phyloP scores from a whole-genome alignment of 2,329 filamentous ascomycete species.

The Lachnellula subtilissima region DNA sequence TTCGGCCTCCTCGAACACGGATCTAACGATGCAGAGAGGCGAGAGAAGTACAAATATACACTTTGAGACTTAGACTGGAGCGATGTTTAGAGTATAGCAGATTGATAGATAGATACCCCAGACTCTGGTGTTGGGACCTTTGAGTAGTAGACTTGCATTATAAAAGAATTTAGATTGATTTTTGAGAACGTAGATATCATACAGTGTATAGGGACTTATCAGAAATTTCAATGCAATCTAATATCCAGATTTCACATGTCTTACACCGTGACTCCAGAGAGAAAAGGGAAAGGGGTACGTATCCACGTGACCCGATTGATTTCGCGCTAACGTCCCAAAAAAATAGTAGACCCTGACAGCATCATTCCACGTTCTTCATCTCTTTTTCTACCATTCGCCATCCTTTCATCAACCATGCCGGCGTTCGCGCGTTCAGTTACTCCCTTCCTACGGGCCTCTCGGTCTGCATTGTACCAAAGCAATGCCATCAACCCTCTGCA shows the following conservation, averaged over 20 bases:
- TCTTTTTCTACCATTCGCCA: constrained; percentile 11
- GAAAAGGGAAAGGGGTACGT: not conserved
- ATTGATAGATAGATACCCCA: not conserved
- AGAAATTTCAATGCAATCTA: no score
- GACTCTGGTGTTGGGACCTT: not conserved
- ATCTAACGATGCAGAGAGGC: no score
- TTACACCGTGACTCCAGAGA: no score
- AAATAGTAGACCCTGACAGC: not conserved
- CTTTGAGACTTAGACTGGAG: not conserved
- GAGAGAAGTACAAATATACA: no score
- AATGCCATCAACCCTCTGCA: constrained; percentile 72
- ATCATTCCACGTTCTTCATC: constrained; percentile 3
- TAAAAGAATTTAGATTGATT: no score
- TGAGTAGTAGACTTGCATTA: not conserved
- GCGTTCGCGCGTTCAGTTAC: constrained; percentile 71
- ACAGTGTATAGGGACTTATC: no score
- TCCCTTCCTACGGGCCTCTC: constrained; percentile 78
- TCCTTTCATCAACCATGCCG: constrained; percentile 59
- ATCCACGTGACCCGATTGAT: not conserved
- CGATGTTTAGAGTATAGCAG: not conserved
- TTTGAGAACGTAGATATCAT: no score
- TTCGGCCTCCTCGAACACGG: no score
- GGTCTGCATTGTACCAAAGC: constrained; percentile 65
- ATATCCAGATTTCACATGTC: no score
- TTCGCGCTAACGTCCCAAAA: not conserved